These are phyloP conservation scores for Saccharata proteae DNA, from an alignment of 2,329 filamentous ascomycete species.

Conservation along the genomic window DNA sequence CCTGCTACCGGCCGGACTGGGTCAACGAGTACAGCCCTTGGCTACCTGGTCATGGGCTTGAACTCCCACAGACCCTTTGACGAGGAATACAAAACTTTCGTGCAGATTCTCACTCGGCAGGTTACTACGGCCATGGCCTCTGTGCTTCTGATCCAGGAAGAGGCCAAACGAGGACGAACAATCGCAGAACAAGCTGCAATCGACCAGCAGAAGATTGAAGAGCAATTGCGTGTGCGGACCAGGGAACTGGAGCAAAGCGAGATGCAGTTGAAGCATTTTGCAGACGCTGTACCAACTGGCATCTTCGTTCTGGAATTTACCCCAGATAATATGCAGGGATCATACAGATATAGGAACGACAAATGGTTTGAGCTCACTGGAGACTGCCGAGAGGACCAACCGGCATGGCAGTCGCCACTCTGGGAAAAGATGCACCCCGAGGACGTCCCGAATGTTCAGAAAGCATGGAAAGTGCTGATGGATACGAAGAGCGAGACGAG, in stretches of 20 bases:
- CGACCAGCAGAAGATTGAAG: constrained; percentile 19
- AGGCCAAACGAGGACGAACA: constrained; percentile 14
- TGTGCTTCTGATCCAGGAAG: constrained; percentile 22
- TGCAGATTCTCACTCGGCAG: constrained; percentile 20
- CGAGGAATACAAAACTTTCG: constrained; percentile 20
- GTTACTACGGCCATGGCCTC: constrained; percentile 22
- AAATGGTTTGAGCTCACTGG: constrained; percentile 10
- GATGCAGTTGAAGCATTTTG: constrained; percentile 7
- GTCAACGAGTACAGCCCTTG: constrained; percentile 13
- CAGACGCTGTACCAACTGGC: constrained; percentile 6
- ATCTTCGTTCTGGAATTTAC: constrained; percentile 8
- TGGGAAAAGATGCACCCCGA: constrained; percentile 7
- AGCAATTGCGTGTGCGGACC: constrained; percentile 4
- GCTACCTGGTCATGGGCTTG: constrained; percentile 20
- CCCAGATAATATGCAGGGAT: constrained; percentile 7
- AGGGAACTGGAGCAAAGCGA: constrained; percentile 7
- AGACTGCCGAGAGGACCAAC: constrained; percentile 3
- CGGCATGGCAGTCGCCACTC: constrained; percentile 5
- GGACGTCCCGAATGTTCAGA: not conserved
- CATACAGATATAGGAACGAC: constrained; percentile 9
- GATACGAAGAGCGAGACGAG: constrained; percentile 4
- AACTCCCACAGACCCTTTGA: constrained; percentile 23
- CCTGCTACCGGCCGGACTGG: constrained; percentile 16
- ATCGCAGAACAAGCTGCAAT: constrained; percentile 19
- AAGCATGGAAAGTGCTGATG: constrained; percentile 5